Base-by-base conservation (phyloP, 2,329 filamentous ascomycete genomes). In the Neofusicoccum laricinum region DNA sequence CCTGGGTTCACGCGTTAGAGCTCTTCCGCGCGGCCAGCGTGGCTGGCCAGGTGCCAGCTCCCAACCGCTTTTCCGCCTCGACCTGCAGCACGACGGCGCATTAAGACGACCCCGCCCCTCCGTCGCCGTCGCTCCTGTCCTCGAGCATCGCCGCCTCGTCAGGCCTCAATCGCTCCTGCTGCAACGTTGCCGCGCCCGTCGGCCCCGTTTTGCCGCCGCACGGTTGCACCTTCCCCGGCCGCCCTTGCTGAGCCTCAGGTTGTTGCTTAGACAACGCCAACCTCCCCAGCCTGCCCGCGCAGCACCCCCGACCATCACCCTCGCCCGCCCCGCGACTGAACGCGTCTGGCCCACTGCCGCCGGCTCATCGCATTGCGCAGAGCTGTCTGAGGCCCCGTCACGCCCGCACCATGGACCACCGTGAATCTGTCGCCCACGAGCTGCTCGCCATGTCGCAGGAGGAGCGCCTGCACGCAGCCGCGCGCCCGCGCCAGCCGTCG, bases 141-240 rank as follows among this genome's bases (percentile, higher is more conserved):
- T 62, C 43, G 58, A 51, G 49, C 19, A 55, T 55, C 51, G 17
- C 51, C 51, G 25, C 21, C 19, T 25, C 51, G 65, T 68, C 66
- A 66, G 64, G 50, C 15, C 61, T 62, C 61, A 55, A 69, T 66
- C 65, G 30, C 32, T 46, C 66, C 64, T 21, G 53, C 58, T 67
- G 65, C 66, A 62, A 62, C 66, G 61, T 70, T 68, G 69, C 67
- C 69, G 67, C 58, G 61, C 25, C 17, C 19, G 53, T 21, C 38
- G 53, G 17, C 11, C 15, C 40, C 11, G 19, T 21, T 21, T 50
- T 51, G 43, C 65, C 65, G 61, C 64, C 57, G 25, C 25, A 30
- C 25, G 25, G 25, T 7, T 30, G 25, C 25, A 30, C 25, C 25
- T 30, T 30, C 25, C 25, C 25, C 25, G 25, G 25, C 25, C 25